A percentile compares a stretch with the other conserved stretches of the same genome.
Evolutionary conservation across 768 basidiomycete species (phyloP).

Genomic region (Neoboletus brunneissimus): DNA sequence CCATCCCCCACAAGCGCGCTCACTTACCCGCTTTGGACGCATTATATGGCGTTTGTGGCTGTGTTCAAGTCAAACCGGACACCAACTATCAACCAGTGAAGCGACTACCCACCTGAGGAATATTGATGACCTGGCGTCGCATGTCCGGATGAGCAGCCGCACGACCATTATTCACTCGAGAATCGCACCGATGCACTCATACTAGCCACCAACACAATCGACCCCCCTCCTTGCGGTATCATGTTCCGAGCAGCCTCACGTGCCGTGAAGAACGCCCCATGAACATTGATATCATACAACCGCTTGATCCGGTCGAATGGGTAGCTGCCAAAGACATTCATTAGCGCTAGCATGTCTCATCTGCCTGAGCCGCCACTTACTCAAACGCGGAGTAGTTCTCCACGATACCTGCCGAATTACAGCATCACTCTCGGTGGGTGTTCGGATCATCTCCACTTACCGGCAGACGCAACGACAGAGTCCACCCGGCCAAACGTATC

Average conservation of each 20-base stretch:
- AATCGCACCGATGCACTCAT: constrained; percentile 83
- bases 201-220: constrained; percentile 82
- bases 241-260: constrained; percentile 91
- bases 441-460: constrained; percentile 38
- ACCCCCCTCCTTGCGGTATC: constrained; percentile 77
- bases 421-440: neutral
- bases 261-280: constrained; percentile 94
- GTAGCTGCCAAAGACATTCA: constrained; percentile 49
- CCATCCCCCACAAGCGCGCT: neutral
- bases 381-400: constrained; percentile 88
- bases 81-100: neutral
- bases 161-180: neutral
- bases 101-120: constrained; percentile 63
- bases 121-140: constrained; percentile 68
- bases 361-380: constrained; percentile 42
- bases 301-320: constrained; percentile 81
- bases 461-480: constrained; percentile 85
- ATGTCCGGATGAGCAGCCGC: constrained; percentile 11
- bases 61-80: constrained; percentile 5
- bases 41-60: constrained; percentile 94
- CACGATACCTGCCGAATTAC: constrained; percentile 57
- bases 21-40: constrained; percentile 83
- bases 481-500: constrained; percentile 72
- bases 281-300: constrained; percentile 90
- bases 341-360: constrained; percentile 11